A percentile compares a stretch with the other conserved stretches of the same genome.
phyloP scores from a whole-genome alignment of 164 flowering plant genomes.

The Vitis vinifera region ASM3070453v1 NC_081812.1:1758001-1758500 shows the following conservation, averaged over 20 bases:
- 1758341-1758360: slow-evolving; percentile 19
- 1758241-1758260: slow-evolving; percentile 8
- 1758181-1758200: slow-evolving; percentile 34
- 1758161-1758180: slow-evolving; percentile 1
- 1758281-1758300: slow-evolving; percentile 24
- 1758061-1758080: slow-evolving; percentile 26
- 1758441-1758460: no score
- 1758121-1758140: background rate
- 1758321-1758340: slow-evolving; percentile 21
- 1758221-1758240: slow-evolving; percentile 27
- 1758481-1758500: no score
- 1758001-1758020: background rate
- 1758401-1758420: slow-evolving; percentile 33
- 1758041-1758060: slow-evolving; percentile 25
- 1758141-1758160: no score
- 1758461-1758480: no score
- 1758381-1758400: slow-evolving; percentile 31
- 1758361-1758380: slow-evolving; percentile 28
- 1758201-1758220: slow-evolving; percentile 28
- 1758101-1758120: no score
- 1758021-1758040: slow-evolving; percentile 28
- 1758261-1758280: slow-evolving; percentile 18
- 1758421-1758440: background rate
- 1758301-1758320: slow-evolving; percentile 12
- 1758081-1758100: slow-evolving; percentile 18